Evolutionary conservation across 352 stramenopile species (phyloP), one percentile per base, ranked within the genome.

Genomic region (Pythium scleroteichum): DNA sequence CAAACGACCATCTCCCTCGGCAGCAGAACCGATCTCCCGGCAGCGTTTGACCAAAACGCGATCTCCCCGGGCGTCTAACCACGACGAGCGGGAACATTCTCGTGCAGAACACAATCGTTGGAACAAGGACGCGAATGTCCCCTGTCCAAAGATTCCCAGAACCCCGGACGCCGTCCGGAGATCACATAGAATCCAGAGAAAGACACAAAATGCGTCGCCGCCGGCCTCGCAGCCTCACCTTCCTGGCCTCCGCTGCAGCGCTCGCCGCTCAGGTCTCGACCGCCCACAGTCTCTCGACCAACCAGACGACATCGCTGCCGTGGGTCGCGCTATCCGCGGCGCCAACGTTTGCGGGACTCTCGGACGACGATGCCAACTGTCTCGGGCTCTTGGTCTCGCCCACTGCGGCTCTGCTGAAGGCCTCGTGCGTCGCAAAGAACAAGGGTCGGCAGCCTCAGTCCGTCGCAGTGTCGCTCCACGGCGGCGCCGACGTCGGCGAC

Each of bases 331-430:
- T 66, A 0, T 49, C 50, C 20, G n/a, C 45, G 7, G 17, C 32
- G 39, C 8, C 22, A 1, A 54, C 44, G 17, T 41, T 40, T 2
- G 35, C 32, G 19, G 24, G 40, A 9, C 9, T 14, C 8, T 29
- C 22, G 27, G 32, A 41, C 39, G 26, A 10, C 41, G 49, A 59
- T 16, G 19, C 17, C 33, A 39, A 54, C 32, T 71, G 64, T n/a
- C 19, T 64, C 35, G 64, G 40, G 9, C 20, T 71, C 5, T n/a
- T 59, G 20, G 19, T 71, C 39, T 42, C 64, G 0, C 57, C 38
- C n/a, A 53, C 20, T 16, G 48, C 64, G 2, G 54, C 57, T 7
- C 39, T 71, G 2, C 38, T 64, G 32, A 24, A 46, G 6, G 57
- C 64, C 39, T 63, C 57, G 7, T 71, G 64, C 38, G 23, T 35